These are phyloP conservation scores for Centaurea solstitialis DNA, from an alignment of 129 eudicot species.

Conservation along the genomic window DNA sequence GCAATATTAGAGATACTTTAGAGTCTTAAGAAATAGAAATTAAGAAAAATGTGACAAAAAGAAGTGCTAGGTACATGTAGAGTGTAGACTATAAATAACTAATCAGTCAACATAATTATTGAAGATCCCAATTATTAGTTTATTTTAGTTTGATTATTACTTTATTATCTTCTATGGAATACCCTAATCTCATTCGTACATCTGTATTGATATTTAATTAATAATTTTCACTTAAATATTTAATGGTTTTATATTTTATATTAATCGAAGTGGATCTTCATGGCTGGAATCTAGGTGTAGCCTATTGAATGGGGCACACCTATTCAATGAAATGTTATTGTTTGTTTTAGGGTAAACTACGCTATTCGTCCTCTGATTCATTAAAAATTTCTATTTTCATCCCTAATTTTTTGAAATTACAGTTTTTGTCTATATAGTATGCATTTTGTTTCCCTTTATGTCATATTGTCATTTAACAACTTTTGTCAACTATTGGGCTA, in stretches of 20 bases:
- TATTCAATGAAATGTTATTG: not conserved
- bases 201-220: not conserved
- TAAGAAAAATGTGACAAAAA: not conserved
- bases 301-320: not conserved
- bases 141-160: not conserved
- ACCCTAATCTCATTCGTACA: not conserved
- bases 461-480: not conserved
- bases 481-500: not conserved
- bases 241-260: not conserved
- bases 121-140: slow-evolving; percentile 9
- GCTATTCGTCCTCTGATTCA: not conserved
- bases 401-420: not conserved
- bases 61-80: not conserved
- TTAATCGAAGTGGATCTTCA: not conserved
- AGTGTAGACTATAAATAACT: not conserved
- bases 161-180: not conserved
- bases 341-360: not conserved
- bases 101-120: slow-evolving; percentile 15
- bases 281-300: not conserved
- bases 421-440: not conserved
- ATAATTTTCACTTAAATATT: not conserved
- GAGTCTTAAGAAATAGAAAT: too few species aligned
- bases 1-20: too few species aligned
- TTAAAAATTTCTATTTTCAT: not conserved
- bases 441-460: not conserved